Evolutionary conservation across 331 rosid species (phyloP).

Genomic region (Saraca asoca): DNA sequence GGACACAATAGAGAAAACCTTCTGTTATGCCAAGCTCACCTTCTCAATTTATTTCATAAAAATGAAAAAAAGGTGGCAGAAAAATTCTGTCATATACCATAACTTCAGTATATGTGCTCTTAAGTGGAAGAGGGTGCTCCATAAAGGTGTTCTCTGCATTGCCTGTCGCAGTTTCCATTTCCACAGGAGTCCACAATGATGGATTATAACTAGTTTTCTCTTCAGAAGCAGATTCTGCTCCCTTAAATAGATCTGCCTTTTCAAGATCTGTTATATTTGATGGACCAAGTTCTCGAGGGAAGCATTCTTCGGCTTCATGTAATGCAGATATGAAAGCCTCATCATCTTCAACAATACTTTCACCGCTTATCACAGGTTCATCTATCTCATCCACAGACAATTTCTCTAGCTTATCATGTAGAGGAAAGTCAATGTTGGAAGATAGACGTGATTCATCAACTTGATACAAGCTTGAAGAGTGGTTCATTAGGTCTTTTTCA

Average conservation of each 20-base stretch:
- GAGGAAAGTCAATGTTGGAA: constrained; percentile 36
- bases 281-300: constrained; percentile 37
- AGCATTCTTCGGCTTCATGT: constrained; percentile 47
- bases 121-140: constrained; percentile 69
- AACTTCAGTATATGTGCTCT: constrained; percentile 80
- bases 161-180: constrained; percentile 83
- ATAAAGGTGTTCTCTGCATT: constrained; percentile 60
- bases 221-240: constrained; percentile 39
- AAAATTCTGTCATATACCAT: constrained; percentile 46
- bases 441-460: constrained; percentile 37
- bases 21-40: too few relatives aligned
- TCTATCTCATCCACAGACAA: constrained; percentile 47
- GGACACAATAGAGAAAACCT: too few relatives aligned
- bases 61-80: too few relatives aligned
- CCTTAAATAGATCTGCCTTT: constrained; percentile 35
- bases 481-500: constrained; percentile 32
- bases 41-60: too few relatives aligned
- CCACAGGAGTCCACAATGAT: constrained; percentile 83
- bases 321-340: constrained; percentile 57
- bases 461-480: constrained; percentile 38
- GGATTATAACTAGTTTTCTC: constrained; percentile 50
- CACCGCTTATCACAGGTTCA: constrained; percentile 34
- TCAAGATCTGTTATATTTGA: constrained; percentile 34
- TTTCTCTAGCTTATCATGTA: constrained; percentile 49
- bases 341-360: constrained; percentile 53